Evolutionary conservation across 2,329 filamentous ascomycete species (phyloP).

Genomic region (Trichoderma sp.): DNA sequence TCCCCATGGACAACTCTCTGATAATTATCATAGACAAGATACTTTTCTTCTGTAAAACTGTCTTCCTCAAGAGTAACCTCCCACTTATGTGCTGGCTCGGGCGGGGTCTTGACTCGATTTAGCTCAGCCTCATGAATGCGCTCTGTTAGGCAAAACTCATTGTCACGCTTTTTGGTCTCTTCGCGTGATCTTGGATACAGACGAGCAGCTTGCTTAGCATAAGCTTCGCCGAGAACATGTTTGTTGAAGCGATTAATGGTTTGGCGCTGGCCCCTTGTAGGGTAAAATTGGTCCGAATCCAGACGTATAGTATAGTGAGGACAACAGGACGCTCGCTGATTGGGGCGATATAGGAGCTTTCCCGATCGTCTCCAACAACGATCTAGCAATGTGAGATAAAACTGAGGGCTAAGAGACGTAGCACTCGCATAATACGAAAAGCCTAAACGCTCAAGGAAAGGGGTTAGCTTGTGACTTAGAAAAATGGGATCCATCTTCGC

Average conservation of each 20-base stretch:
- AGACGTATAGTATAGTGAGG: constrained; percentile 84
- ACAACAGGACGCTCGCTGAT: constrained; percentile 79
- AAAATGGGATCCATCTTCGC: not conserved
- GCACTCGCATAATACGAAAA: constrained; percentile 70
- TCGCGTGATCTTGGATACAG: constrained; percentile 66
- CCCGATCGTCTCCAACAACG: constrained; percentile 76
- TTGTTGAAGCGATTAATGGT: constrained; percentile 74
- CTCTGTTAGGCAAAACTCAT: constrained; percentile 64
- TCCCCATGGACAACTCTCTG: constrained; percentile 73
- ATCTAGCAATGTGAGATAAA: constrained; percentile 72
- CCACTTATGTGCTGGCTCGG: constrained; percentile 65
- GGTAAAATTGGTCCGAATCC: constrained; percentile 62
- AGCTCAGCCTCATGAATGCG: constrained; percentile 69
- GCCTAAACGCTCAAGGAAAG: constrained; percentile 49
- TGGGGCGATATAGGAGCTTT: constrained; percentile 71
- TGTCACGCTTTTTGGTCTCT: constrained; percentile 61
- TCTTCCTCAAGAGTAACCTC: constrained; percentile 69
- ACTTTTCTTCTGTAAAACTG: constrained; percentile 75
- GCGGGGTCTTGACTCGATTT: constrained; percentile 52
- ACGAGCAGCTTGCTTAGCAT: constrained; percentile 61
- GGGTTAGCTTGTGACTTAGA: not conserved
- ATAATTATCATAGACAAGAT: constrained; percentile 68
- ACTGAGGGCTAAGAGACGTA: constrained; percentile 57
- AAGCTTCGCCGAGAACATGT: constrained; percentile 66
- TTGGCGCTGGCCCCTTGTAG: constrained; percentile 71